Evolutionary conservation across 2,329 filamentous ascomycete genomes (phyloP), one percentile per base, ranked within the genome.

Genomic region (Fusarium sp.): DNA sequence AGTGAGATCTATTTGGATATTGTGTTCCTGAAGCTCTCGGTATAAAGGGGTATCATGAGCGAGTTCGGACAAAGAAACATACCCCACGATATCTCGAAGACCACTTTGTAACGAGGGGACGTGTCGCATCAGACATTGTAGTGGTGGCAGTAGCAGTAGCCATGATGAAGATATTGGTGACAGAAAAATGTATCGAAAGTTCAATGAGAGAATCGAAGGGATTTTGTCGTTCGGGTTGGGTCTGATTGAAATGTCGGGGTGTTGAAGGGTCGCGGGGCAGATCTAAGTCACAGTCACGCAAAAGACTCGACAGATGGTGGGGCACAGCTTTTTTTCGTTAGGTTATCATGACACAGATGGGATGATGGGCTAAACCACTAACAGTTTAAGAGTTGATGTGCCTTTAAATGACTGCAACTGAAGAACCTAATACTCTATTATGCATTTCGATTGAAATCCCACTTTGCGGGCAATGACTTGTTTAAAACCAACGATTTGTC

Each of bases 61-160:
- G 51, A 43, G 39, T 48, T 48, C 19, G 19, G 61, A 34, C 23
- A 58, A 45, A 46, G 41, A 41, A 37, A 67, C 67, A 77, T 84
- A 91, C 90, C 77, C 89, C 88, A 78, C 86, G 85, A 79, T 89
- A 90, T 74, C 88, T 81, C 41, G 84, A 83, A 26, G 86, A 86
- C 87, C 85, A 89, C 76, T 86, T 85, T 48, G 86, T 88, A 69
- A 84, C 81, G 68, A 84, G 85, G 13, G 84, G 80, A 68, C 81
- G 67, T 63, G 70, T 62, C 30, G 62, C 59, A 16, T 62, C 73
- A 31, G 71, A 58, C n/a, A 51, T 46, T 39, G 65, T 69, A 48
- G 70, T 52, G 50, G 73, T 65, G 30, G 64, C 52, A 43, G 73
- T 70, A 49, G 68, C 60, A 46, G 74, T 60, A 49, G 74, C 65